A percentile compares a stretch with the other conserved stretches of the same genome.
phyloP scores from a whole-genome alignment of 495 filamentous ascomycete genomes.

The Penicillium egyptiacum region DNA sequence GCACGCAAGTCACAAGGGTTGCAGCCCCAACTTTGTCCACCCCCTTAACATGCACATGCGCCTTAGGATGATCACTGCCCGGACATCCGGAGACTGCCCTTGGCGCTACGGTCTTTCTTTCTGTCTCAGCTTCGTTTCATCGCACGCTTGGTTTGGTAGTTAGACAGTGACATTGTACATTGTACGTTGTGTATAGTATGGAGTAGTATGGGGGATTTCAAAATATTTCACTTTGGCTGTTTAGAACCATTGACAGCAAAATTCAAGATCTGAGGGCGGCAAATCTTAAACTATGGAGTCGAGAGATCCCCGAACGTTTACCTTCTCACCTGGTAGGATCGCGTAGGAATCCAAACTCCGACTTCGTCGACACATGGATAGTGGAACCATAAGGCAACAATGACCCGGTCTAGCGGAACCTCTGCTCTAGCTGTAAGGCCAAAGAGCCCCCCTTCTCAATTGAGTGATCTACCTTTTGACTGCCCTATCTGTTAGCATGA shows the following conservation, averaged over 20 bases:
- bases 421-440: slow-evolving; percentile 1
- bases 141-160: background rate
- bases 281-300: slow-evolving; percentile 23
- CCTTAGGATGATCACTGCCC: slow-evolving; percentile 2
- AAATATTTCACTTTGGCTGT: background rate
- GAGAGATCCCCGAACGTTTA: slow-evolving; percentile 4
- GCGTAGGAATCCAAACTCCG: background rate
- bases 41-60: slow-evolving; percentile 11
- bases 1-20: slow-evolving; percentile 31
- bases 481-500: slow-evolving; percentile 5
- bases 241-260: slow-evolving; percentile 16
- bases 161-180: background rate
- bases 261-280: slow-evolving; percentile 9
- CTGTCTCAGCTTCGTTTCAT: background rate
- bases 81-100: slow-evolving; percentile 1
- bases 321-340: slow-evolving; percentile 7
- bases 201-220: no score
- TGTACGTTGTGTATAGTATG: no score
- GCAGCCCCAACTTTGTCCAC: slow-evolving; percentile 8
- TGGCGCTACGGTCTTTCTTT: background rate
- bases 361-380: slow-evolving; percentile 3
- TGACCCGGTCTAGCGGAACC: slow-evolving; percentile 11
- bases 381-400: background rate
- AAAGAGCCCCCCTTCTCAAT: background rate
- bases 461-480: slow-evolving; percentile 15